Base-by-base conservation (phyloP, 106 monocot genomes). In the Platanthera zijinensis region DNA sequence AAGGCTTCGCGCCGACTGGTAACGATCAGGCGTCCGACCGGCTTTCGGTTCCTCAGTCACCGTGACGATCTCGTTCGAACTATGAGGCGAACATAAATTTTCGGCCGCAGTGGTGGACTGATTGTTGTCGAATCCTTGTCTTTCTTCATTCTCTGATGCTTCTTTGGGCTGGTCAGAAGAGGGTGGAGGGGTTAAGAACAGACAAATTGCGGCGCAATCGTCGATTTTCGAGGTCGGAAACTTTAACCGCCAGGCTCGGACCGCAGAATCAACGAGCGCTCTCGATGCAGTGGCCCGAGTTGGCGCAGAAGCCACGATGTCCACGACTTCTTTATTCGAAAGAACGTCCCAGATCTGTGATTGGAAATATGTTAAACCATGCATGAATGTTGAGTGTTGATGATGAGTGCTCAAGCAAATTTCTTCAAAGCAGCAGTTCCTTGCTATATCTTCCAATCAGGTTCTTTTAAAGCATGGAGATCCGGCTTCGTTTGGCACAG, bases 341-440 rank as follows among this genome's bases (percentile, higher is more conserved):
- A 90, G 78, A 32, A 83, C 90, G 85, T 90, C 90, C 90, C 90
- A 90, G 10, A 90, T 69, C 90, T 90, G 78, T 52, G 45, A 1
- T 51, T n/a, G 28, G 30, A 74, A 57, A 11, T 32, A 32, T 32
- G 32, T 32, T 32, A 32, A 32, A 32, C 32, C 32, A 32, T n/a
- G n/a, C n/a, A n/a, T n/a, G n/a, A n/a, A n/a, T n/a, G n/a, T n/a
- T n/a, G n/a, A n/a, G n/a, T n/a, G n/a, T n/a, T n/a, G n/a, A n/a
- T n/a, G n/a, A n/a, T n/a, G n/a, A n/a, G n/a, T n/a, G n/a, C n/a
- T n/a, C n/a, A n/a, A n/a, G n/a, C n/a, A n/a, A n/a, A n/a, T n/a
- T n/a, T n/a, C n/a, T n/a, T n/a, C n/a, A n/a, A n/a, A n/a, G n/a
- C n/a, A n/a, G n/a, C n/a, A n/a, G n/a, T n/a, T n/a, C n/a, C n/a